Evolutionary conservation across 2,329 filamentous ascomycete genomes (phyloP).

Genomic region (Botryosphaeria dothidea): DNA sequence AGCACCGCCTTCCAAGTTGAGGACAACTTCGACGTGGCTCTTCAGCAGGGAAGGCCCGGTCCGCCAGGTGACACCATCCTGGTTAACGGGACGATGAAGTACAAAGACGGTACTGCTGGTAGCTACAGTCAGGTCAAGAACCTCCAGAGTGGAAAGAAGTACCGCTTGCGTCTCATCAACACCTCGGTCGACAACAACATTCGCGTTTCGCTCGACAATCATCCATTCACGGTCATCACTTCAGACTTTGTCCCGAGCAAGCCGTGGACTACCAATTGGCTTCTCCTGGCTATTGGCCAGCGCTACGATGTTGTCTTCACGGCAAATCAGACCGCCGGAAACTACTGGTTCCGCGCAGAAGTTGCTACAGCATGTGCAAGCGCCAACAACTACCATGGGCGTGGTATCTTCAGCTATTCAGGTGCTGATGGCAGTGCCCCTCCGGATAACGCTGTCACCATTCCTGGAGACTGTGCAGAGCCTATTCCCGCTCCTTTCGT

Average conservation of each 20-base stretch:
- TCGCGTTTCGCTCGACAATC: conserved; percentile 32
- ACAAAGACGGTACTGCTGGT: conserved; percentile 38
- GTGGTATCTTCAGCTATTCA: conserved; percentile 38
- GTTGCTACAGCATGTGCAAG: conserved; percentile 38
- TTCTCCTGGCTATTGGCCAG: conserved; percentile 45
- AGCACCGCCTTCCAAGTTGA: conserved; percentile 28
- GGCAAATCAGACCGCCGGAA: conserved; percentile 40
- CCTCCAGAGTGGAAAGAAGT: conserved; percentile 46
- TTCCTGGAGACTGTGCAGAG: conserved; percentile 30
- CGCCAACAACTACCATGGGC: conserved; percentile 33
- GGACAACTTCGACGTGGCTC: conserved; percentile 25
- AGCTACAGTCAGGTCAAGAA: conserved; percentile 32
- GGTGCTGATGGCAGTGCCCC: conserved; percentile 25
- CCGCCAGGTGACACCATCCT: conserved; percentile 46
- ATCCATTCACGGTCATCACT: conserved; percentile 34
- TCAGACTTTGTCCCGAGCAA: conserved; percentile 34
- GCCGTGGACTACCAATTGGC: conserved; percentile 35
- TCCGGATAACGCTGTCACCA: conserved; percentile 23
- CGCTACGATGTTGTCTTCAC: conserved; percentile 48
- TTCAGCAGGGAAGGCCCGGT: conserved; percentile 32
- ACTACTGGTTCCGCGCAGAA: conserved; percentile 47
- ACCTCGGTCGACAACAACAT: conserved; percentile 33
- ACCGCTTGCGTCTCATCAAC: conserved; percentile 62
- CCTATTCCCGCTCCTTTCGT: conserved; percentile 25
- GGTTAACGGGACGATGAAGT: conserved; percentile 59